Evolutionary conservation across 805 yeast species (phyloP).

Genomic region (Saturnispora sanitii): DNA sequence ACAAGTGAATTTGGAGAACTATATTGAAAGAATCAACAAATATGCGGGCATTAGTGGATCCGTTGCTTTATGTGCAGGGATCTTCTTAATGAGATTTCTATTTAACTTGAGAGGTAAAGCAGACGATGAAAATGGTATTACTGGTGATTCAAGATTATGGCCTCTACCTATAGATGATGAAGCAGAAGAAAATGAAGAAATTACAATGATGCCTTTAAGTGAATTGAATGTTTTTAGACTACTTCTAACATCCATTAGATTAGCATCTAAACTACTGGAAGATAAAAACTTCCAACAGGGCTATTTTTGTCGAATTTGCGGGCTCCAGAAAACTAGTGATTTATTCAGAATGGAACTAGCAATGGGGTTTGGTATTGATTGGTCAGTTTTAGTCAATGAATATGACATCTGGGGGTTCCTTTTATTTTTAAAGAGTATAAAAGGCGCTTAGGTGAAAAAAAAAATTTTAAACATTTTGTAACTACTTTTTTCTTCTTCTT

Average conservation of each 20-base stretch:
- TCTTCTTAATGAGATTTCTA: conserved; percentile 23
- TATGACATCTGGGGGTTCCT: conserved; percentile 23
- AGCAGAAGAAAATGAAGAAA: neutral
- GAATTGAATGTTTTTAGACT: conserved; percentile 32
- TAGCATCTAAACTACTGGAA: conserved; percentile 34
- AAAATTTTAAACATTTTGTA: conserved; percentile 1
- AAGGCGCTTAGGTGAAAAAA: neutral
- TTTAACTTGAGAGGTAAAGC: conserved; percentile 19
- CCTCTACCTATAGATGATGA: neutral
- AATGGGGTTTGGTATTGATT: conserved; percentile 33
- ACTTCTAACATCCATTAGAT: conserved; percentile 30
- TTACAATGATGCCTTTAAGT: conserved; percentile 26
- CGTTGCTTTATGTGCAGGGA: conserved; percentile 24
- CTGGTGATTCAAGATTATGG: conserved; percentile 6
- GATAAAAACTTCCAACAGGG: conserved; percentile 35
- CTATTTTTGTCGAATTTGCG: conserved; percentile 36
- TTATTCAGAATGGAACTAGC: conserved; percentile 32
- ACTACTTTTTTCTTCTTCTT: neutral
- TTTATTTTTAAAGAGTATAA: conserved; percentile 1
- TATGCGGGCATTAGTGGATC: conserved; percentile 25
- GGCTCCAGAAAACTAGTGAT: conserved; percentile 32
- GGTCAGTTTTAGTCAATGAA: conserved; percentile 30
- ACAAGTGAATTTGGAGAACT: conserved; percentile 18
- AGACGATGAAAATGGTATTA: conserved; percentile 1
- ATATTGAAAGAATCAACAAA: conserved; percentile 26